Evolutionary conservation across 371 early-diverging fungal species (phyloP), one percentile per base, ranked within the genome.

Genomic region (Lichtheimia hyalospora): DNA sequence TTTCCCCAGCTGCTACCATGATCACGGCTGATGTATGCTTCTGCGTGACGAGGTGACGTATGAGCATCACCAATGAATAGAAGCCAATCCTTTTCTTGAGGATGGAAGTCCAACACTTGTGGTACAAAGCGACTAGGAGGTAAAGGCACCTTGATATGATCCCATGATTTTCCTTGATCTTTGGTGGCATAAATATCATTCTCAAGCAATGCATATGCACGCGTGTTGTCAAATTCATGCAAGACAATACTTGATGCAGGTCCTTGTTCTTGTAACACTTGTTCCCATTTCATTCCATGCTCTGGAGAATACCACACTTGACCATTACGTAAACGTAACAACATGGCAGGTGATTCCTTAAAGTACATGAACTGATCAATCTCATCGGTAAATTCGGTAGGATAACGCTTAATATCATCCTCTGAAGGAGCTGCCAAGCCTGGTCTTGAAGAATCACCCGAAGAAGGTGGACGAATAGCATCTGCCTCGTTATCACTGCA

Each of bases 71-170:
- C 95, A 21, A 88, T 71, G 70, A 84, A 94, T 10, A 97, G 59
- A 25, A 95, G 71, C 90, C 92, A 94, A 46, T 89, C 88, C n/a
- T 77, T 74, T 59, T 96, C 83, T 15, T 72, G 75, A 0, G 94
- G 88, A 68, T 95, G 94, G 69, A 92, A 95, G 68, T 94, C 93
- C 10, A 97, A 52, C 3, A 86, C 61, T 25, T 84, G 74, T 4
- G 78, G 68, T 5, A 85, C 71, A 40, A 69, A 64, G 8, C 52
- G 73, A 69, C 91, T 92, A 27, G 91, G 87, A 3, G 73, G 70
- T 2, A 74, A 39, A 3, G 96, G 94, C 5, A 89, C 61, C 0
- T 67, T 67, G 13, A 91, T 62, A 8, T 71, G 56, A 8, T 69
- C 67, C 79, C 93, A 92, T 3, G 50, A 72, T 5, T 71, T 76